These are phyloP conservation scores for Boeremia exigua DNA, from an alignment of 2,329 filamentous ascomycete species.

Conservation along the genomic window DNA sequence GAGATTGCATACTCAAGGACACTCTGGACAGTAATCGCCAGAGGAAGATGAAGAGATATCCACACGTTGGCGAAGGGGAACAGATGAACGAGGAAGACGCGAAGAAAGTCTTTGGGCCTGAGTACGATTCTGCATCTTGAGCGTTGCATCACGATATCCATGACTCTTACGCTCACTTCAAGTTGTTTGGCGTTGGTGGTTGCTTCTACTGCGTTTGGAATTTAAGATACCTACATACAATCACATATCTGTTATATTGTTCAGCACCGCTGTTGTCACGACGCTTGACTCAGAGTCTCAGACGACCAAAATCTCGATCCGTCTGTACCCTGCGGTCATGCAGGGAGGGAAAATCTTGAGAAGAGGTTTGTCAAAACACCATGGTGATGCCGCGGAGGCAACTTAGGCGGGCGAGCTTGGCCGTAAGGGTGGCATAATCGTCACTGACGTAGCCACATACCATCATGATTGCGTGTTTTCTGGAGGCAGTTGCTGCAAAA, in stretches of 20 bases:
- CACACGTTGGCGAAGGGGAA: slow-evolving; percentile 48
- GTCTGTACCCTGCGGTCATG: background rate
- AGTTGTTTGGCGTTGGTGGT: background rate
- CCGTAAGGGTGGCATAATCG: slow-evolving; percentile 2
- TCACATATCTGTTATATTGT: background rate
- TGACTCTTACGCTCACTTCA: background rate
- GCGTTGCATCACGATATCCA: slow-evolving; percentile 16
- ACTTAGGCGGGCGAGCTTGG: slow-evolving; percentile 15
- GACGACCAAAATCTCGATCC: background rate
- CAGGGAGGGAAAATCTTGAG: background rate
- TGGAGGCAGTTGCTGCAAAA: background rate
- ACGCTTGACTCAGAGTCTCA: background rate
- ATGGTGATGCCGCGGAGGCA: slow-evolving; percentile 4
- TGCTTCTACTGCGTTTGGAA: background rate
- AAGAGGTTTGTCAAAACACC: slow-evolving; percentile 1
- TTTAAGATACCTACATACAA: slow-evolving; percentile 7
- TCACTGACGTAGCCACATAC: background rate
- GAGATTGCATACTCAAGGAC: slow-evolving; percentile 61
- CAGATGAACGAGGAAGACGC: slow-evolving; percentile 47
- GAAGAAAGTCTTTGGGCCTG: slow-evolving; percentile 34
- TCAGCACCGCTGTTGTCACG: slow-evolving; percentile 1
- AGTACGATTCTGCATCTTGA: slow-evolving; percentile 32
- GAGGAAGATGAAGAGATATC: slow-evolving; percentile 49
- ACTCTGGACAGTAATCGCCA: slow-evolving; percentile 54
- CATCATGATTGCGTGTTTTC: background rate